Evolutionary conservation across 176 grass and related monocot species (phyloP).

Genomic region (Pharus latifolius): DNA sequence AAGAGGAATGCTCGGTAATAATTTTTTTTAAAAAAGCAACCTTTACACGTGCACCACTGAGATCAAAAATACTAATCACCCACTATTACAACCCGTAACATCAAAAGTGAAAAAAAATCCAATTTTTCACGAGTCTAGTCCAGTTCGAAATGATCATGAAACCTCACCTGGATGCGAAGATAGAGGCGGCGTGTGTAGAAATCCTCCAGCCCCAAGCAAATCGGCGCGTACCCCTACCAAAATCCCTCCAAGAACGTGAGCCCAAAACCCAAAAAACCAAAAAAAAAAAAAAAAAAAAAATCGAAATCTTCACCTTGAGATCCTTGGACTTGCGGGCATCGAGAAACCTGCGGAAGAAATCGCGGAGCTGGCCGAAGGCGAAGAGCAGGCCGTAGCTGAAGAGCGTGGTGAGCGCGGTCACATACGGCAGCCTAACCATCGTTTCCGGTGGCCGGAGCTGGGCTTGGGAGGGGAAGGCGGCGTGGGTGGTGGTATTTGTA

Average conservation of each 20-base stretch:
- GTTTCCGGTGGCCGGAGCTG: neutral
- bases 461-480: neutral
- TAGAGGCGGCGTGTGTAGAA: constrained; percentile 94
- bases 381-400: constrained; percentile 90
- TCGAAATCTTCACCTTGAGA: constrained; percentile 47
- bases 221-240: constrained; percentile 75
- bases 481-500: constrained; percentile 9
- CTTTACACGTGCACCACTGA: neutral
- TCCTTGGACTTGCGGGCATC: constrained; percentile 60
- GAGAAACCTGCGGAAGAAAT: constrained; percentile 68
- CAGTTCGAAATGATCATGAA: neutral
- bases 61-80: neutral
- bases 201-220: constrained; percentile 86
- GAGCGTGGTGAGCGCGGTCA: constrained; percentile 65
- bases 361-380: constrained; percentile 77
- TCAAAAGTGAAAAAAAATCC: neutral
- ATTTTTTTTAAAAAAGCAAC: neutral
- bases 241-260: neutral
- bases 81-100: neutral
- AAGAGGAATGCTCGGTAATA: neutral
- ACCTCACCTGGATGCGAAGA: constrained; percentile 82
- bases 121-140: neutral
- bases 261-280: neutral
- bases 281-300: neutral
- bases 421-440: constrained; percentile 72